These are phyloP conservation scores for Scytalidium sp. DNA, from an alignment of 2,329 filamentous ascomycete species.

Conservation along the genomic window DNA sequence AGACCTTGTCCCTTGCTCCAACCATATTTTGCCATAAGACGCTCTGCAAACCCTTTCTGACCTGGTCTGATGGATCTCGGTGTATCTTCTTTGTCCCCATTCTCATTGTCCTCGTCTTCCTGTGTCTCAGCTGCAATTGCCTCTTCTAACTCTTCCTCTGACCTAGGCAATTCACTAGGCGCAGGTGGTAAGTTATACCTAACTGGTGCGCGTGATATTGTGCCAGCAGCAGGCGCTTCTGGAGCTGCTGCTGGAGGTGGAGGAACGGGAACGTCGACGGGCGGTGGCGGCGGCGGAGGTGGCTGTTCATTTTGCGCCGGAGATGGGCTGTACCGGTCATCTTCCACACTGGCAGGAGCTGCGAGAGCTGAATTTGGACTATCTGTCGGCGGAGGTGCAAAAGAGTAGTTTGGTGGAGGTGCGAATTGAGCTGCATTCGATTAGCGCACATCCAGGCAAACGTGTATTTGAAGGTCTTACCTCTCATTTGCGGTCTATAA, in stretches of 20 bases:
- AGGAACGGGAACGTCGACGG: conserved; percentile 27
- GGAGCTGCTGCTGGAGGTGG: conserved; percentile 30
- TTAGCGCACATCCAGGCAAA: conserved; percentile 11
- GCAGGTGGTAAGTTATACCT: conserved; percentile 61
- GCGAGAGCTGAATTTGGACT: conserved; percentile 40
- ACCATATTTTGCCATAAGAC: conserved; percentile 90
- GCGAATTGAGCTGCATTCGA: conserved; percentile 52
- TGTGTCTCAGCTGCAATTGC: conserved; percentile 35
- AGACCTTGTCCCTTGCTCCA: conserved; percentile 88
- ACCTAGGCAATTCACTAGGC: conserved; percentile 47
- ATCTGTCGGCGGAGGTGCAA: conserved; percentile 50
- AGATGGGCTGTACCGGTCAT: conserved; percentile 12
- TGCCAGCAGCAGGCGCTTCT: conserved; percentile 38
- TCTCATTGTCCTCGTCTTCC: conserved; percentile 33
- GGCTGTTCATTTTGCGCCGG: conserved; percentile 14
- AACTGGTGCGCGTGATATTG: conserved; percentile 75
- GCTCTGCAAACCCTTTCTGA: conserved; percentile 80
- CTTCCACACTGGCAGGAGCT: conserved; percentile 17
- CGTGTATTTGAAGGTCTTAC: conserved; percentile 33
- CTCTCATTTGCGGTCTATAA: conserved; percentile 36
- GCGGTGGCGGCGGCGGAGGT: conserved; percentile 18
- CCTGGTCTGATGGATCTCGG: conserved; percentile 67
- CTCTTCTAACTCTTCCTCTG: conserved; percentile 49
- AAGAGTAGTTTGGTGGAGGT: conserved; percentile 53
- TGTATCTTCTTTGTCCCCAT: conserved; percentile 29